phyloP scores from a whole-genome alignment of 1,284 basidiomycete genomes.

The Ustilago hordei region DNA sequence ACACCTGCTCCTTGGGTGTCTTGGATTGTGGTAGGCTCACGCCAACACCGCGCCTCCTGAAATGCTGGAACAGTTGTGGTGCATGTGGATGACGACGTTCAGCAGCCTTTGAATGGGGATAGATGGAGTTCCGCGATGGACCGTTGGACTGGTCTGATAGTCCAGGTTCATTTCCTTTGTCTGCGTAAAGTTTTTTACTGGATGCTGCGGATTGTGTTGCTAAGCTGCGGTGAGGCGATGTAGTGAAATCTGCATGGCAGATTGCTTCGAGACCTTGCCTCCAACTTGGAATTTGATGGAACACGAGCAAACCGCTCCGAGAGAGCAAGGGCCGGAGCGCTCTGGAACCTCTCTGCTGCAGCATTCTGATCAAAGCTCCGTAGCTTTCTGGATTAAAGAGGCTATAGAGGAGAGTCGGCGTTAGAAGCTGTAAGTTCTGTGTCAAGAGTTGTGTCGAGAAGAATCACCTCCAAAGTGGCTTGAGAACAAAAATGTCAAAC shows the following conservation, averaged over 20 bases:
- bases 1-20: conserved; percentile 1
- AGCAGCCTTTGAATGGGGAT: conserved; percentile 36
- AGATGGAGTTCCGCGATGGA: conserved; percentile 15
- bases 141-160: neutral
- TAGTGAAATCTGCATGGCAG: neutral
- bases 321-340: neutral
- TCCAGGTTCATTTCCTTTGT: neutral
- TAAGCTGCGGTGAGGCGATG: neutral
- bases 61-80: conserved; percentile 37
- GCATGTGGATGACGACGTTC: conserved; percentile 39
- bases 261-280: neutral
- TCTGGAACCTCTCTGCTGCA: neutral
- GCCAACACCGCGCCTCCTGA: conserved; percentile 1
- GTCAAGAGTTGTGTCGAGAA: neutral
- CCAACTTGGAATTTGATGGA: neutral
- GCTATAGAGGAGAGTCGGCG: neutral
- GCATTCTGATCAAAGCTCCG: neutral
- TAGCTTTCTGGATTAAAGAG: neutral
- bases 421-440: neutral
- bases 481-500: neutral
- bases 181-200: neutral
- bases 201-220: neutral
- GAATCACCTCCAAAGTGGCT: neutral
- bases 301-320: neutral
- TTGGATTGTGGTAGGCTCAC: conserved; percentile 2